Percentiles rank a stretch among this genome's conserved stretches.
Conservation (phyloP, 495 filamentous ascomycete genomes). For the Lophiostoma macrostomum region DNA sequence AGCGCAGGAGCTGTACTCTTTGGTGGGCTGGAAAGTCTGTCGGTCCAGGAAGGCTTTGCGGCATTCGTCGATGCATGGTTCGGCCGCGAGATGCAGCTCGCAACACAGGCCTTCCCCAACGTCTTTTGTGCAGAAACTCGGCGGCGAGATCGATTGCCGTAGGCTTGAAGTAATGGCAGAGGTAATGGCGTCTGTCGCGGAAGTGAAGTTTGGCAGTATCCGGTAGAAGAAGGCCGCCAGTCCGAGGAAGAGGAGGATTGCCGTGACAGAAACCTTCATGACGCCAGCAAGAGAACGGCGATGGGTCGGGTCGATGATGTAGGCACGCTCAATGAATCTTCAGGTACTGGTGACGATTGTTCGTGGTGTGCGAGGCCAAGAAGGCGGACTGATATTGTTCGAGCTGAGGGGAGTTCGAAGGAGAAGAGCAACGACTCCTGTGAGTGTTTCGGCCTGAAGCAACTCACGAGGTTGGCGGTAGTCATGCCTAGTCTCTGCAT, state of each 20-base stretch:
- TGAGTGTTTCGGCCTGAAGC: too few species aligned
- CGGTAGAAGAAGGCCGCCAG: conserved; percentile 1
- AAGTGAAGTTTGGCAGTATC: neutral
- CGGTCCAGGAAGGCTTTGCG: conserved; percentile 11
- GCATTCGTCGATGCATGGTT: conserved; percentile 16
- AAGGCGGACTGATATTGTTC: too few species aligned
- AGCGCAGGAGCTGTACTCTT: conserved; percentile 14
- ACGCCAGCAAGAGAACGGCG: too few species aligned
- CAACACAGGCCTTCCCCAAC: conserved; percentile 13
- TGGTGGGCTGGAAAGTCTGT: conserved; percentile 1
- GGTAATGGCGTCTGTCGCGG: neutral
- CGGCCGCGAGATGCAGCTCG: conserved; percentile 7
- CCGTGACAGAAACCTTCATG: too few species aligned
- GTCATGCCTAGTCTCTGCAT: too few species aligned
- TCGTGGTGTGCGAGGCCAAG: too few species aligned
- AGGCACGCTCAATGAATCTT: too few species aligned
- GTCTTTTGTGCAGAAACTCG: conserved; percentile 13
- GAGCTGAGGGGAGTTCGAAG: too few species aligned
- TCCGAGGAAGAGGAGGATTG: conserved; percentile 1
- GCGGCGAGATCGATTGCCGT: neutral
- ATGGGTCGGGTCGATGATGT: too few species aligned
- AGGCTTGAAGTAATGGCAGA: conserved; percentile 4
- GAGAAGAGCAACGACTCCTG: too few species aligned
- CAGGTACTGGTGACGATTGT: too few species aligned
- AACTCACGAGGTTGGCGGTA: too few species aligned